Evolutionary conservation across 768 basidiomycete species (phyloP), one percentile per base, ranked within the genome.

Genomic region (Hirschioporus abietinus): DNA sequence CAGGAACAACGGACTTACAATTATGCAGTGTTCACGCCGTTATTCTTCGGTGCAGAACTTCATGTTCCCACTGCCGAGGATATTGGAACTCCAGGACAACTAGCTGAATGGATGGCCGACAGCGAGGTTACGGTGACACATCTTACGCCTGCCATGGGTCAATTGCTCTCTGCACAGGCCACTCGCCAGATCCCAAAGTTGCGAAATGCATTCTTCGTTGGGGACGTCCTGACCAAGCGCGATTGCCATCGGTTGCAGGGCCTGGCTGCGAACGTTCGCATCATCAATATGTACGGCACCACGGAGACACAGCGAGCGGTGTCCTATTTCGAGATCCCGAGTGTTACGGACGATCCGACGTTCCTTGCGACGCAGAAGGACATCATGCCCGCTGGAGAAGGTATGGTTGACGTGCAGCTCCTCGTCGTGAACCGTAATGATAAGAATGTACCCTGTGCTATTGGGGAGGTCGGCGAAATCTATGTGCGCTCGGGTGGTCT

Each of bases 201-300:
- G 24, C 80, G 78, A 42, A 94, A 91, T 72, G 97, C 97, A 10
- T 99, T 99, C 82, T 99, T 99, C 75, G 97, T 99, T 60, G 97
- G 97, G n/a, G 97, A 99, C 74, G 88, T 99, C 58, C 88, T 99
- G 65, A 99, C 97, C 68, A 99, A 99, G 78, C 92, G 97, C 59
- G 97, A 99, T 76, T 99, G 96, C 73, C 86, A 91, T 58, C 92
- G 97, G 36, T 84, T 99, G 1, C 97, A 99, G 76, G 84, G 92
- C 1, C 88, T 99, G 62, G 97, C 96, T 1, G 80, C 87, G 15
- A 97, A 99, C 71, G 95, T 96, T 17, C 83, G 88, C 35, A 98
- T 99, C 74, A 89, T 99, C 77, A 99, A 99, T 82, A 99, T 99
- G 97, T 99, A 98, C 76, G 97, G 97, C 18, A 99, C 97, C 7